phyloP scores from a whole-genome alignment of 1,284 basidiomycete genomes.

The Bondarzewia mesenterica region DNA sequence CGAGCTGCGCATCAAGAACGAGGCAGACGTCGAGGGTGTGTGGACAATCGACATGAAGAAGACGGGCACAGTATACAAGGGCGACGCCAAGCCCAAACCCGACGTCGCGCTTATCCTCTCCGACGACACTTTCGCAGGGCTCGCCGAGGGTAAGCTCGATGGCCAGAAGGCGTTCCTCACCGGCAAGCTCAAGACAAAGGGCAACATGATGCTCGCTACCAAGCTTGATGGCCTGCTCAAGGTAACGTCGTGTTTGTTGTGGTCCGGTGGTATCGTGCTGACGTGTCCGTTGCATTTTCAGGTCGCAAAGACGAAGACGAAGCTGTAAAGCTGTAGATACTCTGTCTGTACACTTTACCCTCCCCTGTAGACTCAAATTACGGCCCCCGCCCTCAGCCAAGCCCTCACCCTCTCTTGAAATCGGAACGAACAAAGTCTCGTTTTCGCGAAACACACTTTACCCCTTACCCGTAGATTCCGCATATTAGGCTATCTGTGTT shows the following conservation, averaged over 20 bases:
- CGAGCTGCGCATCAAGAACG: conserved; percentile 81
- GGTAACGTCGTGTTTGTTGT: conserved; percentile 47
- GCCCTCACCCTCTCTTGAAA: too few species aligned
- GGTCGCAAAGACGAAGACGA: conserved; percentile 31
- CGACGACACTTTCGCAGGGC: conserved; percentile 60
- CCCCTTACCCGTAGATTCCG: background rate
- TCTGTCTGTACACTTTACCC: background rate
- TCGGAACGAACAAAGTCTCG: too few species aligned
- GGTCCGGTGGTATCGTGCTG: conserved; percentile 2
- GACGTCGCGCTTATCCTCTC: conserved; percentile 74
- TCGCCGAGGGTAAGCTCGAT: conserved; percentile 71
- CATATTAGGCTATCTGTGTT: background rate
- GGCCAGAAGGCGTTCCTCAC: conserved; percentile 95
- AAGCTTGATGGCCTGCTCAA: conserved; percentile 81
- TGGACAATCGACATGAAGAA: conserved; percentile 99
- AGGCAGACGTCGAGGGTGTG: conserved; percentile 63
- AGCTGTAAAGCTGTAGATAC: conserved; percentile 22
- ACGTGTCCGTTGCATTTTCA: conserved; percentile 12
- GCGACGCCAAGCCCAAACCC: conserved; percentile 61
- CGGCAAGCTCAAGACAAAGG: conserved; percentile 80
- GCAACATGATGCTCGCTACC: conserved; percentile 84
- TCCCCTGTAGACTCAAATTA: too few species aligned
- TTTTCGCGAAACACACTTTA: too few species aligned
- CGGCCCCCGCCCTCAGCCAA: too few species aligned
- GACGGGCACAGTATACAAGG: conserved; percentile 75